Conservation (phyloP, 768 basidiomycete species). For the Suillus paluster region DNA sequence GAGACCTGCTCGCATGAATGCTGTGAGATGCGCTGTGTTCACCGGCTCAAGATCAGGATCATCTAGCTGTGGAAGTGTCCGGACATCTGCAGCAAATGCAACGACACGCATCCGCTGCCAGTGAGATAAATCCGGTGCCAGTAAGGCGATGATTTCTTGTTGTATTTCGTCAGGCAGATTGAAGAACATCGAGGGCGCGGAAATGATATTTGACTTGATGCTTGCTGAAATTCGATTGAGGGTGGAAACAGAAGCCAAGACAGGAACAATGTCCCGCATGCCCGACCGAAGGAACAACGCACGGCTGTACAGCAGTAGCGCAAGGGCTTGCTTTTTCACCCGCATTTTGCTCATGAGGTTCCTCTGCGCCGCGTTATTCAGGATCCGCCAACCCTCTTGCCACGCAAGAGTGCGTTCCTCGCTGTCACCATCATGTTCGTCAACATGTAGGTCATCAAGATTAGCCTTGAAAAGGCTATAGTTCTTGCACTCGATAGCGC, state of each 20-base stretch:
- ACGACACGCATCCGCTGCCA: conserved; percentile 58
- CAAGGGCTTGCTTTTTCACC: conserved; percentile 51
- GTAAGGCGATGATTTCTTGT: conserved; percentile 57
- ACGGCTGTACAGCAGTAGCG: conserved; percentile 54
- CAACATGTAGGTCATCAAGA: conserved; percentile 48
- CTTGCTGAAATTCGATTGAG: conserved; percentile 12
- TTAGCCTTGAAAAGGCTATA: conserved; percentile 53
- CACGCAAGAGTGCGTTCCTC: conserved; percentile 29
- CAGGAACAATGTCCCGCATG: conserved; percentile 4
- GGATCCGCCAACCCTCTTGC: conserved; percentile 37
- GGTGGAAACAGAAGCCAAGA: conserved; percentile 11
- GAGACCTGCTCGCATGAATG: conserved; percentile 12
- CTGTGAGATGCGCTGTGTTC: conserved; percentile 9
- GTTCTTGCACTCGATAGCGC: conserved; percentile 49
- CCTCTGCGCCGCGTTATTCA: conserved; percentile 43
- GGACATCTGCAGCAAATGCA: conserved; percentile 49
- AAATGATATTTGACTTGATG: conserved; percentile 4
- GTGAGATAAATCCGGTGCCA: conserved; percentile 60
- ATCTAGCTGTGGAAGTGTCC: conserved; percentile 48
- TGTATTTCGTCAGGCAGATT: conserved; percentile 62
- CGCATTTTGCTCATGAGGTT: conserved; percentile 46
- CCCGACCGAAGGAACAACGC: conserved; percentile 49
- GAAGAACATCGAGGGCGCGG: conserved; percentile 34
- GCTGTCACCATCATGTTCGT: conserved; percentile 32
- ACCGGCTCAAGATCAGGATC: conserved; percentile 19